Evolutionary conservation across 192 early-diverging fungal species (phyloP), one percentile per base, ranked within the genome.

Genomic region (Backusella sp.): DNA sequence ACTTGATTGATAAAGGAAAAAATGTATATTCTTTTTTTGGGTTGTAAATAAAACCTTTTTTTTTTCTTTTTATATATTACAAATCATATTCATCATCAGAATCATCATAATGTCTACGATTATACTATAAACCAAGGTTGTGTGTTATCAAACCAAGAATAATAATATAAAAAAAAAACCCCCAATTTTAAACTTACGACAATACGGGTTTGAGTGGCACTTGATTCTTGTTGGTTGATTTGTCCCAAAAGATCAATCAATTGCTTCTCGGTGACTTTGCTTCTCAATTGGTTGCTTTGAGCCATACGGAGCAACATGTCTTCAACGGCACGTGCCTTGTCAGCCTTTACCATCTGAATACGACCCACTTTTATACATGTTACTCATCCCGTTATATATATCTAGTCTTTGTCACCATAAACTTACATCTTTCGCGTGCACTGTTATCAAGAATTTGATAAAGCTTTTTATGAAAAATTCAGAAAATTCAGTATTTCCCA

Each of bases 251-350:
- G 79, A 59, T 91, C 94, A 77, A 96, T 95, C 70, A 99, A 83
- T 84, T 94, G 92, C 21, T 87, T 80, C 76, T 99, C 96, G 32
- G 87, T 91, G 30, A 99, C 90, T 79, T 93, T 95, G 32, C 88
- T 87, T 28, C 92, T 86, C 65, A 98, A 84, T 82, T 96, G 95
- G 19, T 93, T 92, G 28, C 87, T 83, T 79, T 91, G 91, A 4
- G 93, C 95, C 97, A 97, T 98, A 34, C 92, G 89, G 73, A 98
- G 90, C 66, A 98, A 86, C 76, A 96, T 86, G 71, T 95, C 94
- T 77, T 98, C 95, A 15, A 98, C 94, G 11, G 90, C 91, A 11
- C 94, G 89, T 1, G 94, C 96, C 82, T 94, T 92, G 12, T 96
- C 94, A 1, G 89, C 86, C 80, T 96, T 97, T 11, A 98, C 97